A percentile compares a stretch with the other conserved stretches of the same genome.
phyloP scores from a whole-genome alignment of 306 rosid genomes.

The Comarum palustre region DNA sequence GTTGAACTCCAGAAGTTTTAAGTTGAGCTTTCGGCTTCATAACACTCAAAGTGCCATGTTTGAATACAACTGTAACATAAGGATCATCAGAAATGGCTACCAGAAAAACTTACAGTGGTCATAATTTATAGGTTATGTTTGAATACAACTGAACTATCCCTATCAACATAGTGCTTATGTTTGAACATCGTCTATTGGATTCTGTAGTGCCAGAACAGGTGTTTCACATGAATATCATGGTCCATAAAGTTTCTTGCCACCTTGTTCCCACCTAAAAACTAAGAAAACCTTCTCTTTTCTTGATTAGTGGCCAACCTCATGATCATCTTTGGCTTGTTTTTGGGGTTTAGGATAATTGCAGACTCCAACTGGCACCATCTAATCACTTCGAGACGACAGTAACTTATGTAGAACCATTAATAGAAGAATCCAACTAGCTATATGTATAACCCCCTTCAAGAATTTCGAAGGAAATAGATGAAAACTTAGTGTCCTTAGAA shows the following conservation, averaged over 20 bases:
- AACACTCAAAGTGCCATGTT: not conserved
- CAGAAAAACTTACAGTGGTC: not conserved
- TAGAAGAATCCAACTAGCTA: slow-evolving; percentile 16
- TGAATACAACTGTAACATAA: not conserved
- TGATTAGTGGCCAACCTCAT: slow-evolving; percentile 17
- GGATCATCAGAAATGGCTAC: not conserved
- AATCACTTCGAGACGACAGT: slow-evolving; percentile 23
- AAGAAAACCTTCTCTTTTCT: slow-evolving; percentile 4
- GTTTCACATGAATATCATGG: slow-evolving; percentile 27
- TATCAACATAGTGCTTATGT: not conserved
- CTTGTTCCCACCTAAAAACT: slow-evolving; percentile 27
- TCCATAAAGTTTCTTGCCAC: slow-evolving; percentile 43
- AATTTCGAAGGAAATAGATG: slow-evolving; percentile 11
- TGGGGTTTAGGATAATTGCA: slow-evolving; percentile 12
- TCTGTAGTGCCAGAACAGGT: slow-evolving; percentile 26
- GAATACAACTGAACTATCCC: slow-evolving; percentile 1
- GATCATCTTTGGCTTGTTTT: slow-evolving; percentile 6
- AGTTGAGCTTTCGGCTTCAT: not conserved
- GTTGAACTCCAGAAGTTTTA: not conserved
- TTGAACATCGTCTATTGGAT: slow-evolving; percentile 8
- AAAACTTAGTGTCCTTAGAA: not conserved
- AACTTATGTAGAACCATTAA: slow-evolving; percentile 14
- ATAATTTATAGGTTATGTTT: not conserved
- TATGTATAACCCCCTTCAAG: not conserved
- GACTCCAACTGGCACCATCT: slow-evolving; percentile 16